phyloP scores from a whole-genome alignment of 805 yeast species.

The Myxozyma neotropica region DNA sequence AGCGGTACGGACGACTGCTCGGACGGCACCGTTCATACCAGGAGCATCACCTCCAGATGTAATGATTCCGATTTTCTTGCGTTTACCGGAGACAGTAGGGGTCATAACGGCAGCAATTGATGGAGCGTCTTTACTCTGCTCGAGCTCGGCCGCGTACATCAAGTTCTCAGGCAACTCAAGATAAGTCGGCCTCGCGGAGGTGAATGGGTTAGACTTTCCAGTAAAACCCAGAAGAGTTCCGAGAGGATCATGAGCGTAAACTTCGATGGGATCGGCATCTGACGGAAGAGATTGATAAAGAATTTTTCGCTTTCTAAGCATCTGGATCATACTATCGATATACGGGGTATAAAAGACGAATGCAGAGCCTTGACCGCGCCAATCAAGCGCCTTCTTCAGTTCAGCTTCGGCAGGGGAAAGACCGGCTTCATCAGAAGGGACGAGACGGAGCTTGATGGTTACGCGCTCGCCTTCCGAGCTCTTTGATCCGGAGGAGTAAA shows the following conservation, averaged over 20 bases:
- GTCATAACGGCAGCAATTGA: constrained; percentile 7
- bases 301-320: constrained; percentile 43
- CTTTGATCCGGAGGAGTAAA: constrained; percentile 41
- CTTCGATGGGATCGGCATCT: constrained; percentile 71
- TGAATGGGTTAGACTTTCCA: constrained; percentile 45
- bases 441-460: constrained; percentile 34
- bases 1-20: constrained; percentile 94
- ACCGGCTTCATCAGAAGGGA: constrained; percentile 16
- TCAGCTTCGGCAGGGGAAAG: constrained; percentile 31
- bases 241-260: constrained; percentile 79
- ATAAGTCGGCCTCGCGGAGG: constrained; percentile 21
- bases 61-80: constrained; percentile 84
- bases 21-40: constrained; percentile 95
- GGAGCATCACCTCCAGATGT: constrained; percentile 99
- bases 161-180: constrained; percentile 12
- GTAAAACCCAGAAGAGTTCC: constrained; percentile 84
- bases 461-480: constrained; percentile 40
- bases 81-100: constrained; percentile 31
- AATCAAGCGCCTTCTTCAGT: constrained; percentile 44
- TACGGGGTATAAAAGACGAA: constrained; percentile 52
- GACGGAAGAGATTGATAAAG: constrained; percentile 66
- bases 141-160: constrained; percentile 1
- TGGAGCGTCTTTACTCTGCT: not conserved
- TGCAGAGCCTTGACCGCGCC: constrained; percentile 53
- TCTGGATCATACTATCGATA: constrained; percentile 44